These are phyloP conservation scores for Bolboschoenus planiculmis DNA, from an alignment of 176 grass and related monocot species.

Conservation along the genomic window DNA sequence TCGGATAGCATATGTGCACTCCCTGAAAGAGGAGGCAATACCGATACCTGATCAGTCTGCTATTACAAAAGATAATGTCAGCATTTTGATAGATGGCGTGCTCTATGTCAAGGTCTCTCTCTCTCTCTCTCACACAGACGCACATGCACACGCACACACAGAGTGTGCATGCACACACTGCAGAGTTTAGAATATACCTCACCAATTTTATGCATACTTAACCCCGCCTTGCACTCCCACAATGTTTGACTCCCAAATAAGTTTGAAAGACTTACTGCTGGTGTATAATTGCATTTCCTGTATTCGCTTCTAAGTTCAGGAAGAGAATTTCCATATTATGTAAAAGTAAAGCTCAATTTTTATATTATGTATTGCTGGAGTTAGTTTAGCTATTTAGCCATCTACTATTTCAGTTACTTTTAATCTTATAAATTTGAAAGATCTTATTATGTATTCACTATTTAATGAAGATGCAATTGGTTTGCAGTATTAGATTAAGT, in stretches of 20 bases:
- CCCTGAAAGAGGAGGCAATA: constrained; percentile 96
- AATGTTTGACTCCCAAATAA: too few relatives aligned
- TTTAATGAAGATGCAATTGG: background rate
- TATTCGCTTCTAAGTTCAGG: background rate
- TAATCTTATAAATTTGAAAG: too few relatives aligned
- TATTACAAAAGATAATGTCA: constrained; percentile 95
- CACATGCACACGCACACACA: background rate
- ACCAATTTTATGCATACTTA: background rate
- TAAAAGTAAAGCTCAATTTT: background rate
- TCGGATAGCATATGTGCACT: constrained; percentile 87
- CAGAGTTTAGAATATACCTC: background rate
- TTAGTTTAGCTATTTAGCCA: background rate
- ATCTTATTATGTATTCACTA: background rate
- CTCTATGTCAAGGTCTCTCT: constrained; percentile 80
- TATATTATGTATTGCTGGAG: background rate
- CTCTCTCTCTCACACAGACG: background rate
- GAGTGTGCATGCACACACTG: background rate
- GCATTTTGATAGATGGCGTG: constrained; percentile 79
- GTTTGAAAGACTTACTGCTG: too few relatives aligned
- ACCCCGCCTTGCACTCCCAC: background rate
- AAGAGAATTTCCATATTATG: background rate
- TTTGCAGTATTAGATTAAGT: background rate
- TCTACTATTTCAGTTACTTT: background rate
- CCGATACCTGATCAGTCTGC: constrained; percentile 86
- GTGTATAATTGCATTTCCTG: background rate